Conservation (phyloP, 306 rosid species). For the Crataegus laevigata region DNA sequence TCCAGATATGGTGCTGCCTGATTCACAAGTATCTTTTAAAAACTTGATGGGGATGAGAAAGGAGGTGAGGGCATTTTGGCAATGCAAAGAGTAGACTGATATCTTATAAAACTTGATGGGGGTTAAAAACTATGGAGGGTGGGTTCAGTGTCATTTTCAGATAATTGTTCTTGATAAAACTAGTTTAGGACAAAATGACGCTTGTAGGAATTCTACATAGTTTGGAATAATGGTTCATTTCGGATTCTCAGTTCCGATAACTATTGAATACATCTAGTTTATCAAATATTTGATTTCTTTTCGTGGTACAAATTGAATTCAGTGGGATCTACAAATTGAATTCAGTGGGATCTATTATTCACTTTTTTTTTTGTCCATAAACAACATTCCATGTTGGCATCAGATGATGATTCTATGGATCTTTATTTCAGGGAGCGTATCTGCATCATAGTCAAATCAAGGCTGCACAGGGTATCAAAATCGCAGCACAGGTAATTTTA, state of each 20-base stretch:
- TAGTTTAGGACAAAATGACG: not conserved
- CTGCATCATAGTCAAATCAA: slow-evolving; percentile 88
- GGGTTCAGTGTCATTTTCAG: not conserved
- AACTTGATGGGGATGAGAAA: not conserved
- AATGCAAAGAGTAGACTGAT: not conserved
- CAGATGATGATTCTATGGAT: slow-evolving; percentile 9
- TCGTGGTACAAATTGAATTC: not conserved
- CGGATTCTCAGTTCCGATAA: not conserved
- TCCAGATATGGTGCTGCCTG: not conserved
- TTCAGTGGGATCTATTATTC: too few species aligned
- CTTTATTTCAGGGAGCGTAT: slow-evolving; percentile 74
- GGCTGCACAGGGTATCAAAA: slow-evolving; percentile 98
- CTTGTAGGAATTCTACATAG: not conserved
- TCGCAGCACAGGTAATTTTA: slow-evolving; percentile 78
- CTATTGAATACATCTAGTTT: not conserved
- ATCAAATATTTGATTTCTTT: not conserved
- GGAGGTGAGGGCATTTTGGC: not conserved
- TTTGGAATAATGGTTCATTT: not conserved
- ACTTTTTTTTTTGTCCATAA: not conserved
- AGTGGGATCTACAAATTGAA: not conserved
- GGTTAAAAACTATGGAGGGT: not conserved
- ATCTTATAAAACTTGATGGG: not conserved
- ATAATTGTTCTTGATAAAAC: not conserved
- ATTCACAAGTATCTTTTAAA: not conserved
- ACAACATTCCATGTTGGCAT: not conserved